Conservation (phyloP, 495 filamentous ascomycete genomes). For the Aspergillus ostianus region DNA sequence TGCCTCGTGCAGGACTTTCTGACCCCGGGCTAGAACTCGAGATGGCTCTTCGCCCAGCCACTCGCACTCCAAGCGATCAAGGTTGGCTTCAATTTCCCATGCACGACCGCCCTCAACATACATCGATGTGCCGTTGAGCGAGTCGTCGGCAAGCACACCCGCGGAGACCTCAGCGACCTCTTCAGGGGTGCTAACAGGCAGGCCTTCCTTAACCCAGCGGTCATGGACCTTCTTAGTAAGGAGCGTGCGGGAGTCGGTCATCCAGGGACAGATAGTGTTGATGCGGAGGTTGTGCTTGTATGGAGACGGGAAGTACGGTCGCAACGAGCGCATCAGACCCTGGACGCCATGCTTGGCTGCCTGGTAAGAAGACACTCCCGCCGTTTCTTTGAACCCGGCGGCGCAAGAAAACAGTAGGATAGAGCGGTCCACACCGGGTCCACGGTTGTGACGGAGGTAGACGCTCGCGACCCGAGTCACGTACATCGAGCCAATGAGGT, state of each 20-base stretch:
- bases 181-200: conserved; percentile 44
- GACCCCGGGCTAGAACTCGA: conserved; percentile 33
- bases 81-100: conserved; percentile 49
- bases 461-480: conserved; percentile 45
- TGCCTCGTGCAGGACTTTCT: conserved; percentile 22
- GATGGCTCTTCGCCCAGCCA: conserved; percentile 48
- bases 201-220: conserved; percentile 41
- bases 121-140: conserved; percentile 45
- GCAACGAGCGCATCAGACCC: conserved; percentile 48
- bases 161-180: conserved; percentile 46
- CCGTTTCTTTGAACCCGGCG: conserved; percentile 48
- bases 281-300: conserved; percentile 44
- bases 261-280: conserved; percentile 57
- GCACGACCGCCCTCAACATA: conserved; percentile 47
- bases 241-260: conserved; percentile 41
- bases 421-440: conserved; percentile 40
- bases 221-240: conserved; percentile 40
- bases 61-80: conserved; percentile 38
- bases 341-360: conserved; percentile 51
- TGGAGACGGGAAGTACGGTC: conserved; percentile 35
- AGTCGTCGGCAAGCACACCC: conserved; percentile 34
- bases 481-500: conserved; percentile 48
- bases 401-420: conserved; percentile 45
- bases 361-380: conserved; percentile 48
- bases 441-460: conserved; percentile 45